phyloP scores from a whole-genome alignment of 2,329 filamentous ascomycete genomes.

The Pezicula neosporulosa region DNA sequence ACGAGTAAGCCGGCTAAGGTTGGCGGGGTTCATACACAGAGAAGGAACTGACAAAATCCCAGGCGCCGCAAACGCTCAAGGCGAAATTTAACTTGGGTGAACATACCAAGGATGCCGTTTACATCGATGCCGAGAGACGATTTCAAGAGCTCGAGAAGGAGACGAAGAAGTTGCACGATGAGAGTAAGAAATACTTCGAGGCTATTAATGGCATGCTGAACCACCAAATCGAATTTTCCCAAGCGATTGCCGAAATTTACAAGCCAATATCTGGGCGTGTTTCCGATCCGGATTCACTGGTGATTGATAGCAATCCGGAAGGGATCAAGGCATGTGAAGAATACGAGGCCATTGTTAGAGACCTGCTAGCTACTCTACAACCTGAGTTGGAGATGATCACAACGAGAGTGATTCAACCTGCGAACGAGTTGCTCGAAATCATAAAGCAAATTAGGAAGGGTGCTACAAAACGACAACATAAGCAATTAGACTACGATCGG shows the following conservation, averaged over 20 bases:
- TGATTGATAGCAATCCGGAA: slow-evolving; percentile 82
- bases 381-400: slow-evolving; percentile 99
- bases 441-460: slow-evolving; percentile 95
- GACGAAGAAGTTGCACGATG: slow-evolving; percentile 95
- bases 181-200: slow-evolving; percentile 95
- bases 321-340: slow-evolving; percentile 95
- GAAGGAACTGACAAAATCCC: slow-evolving; percentile 16
- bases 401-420: slow-evolving; percentile 81
- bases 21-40: slow-evolving; percentile 17
- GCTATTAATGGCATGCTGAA: slow-evolving; percentile 97
- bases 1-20: slow-evolving; percentile 56
- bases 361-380: slow-evolving; percentile 81
- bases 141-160: slow-evolving; percentile 93
- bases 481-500: slow-evolving; percentile 93
- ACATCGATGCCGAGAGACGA: slow-evolving; percentile 88
- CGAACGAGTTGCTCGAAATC: slow-evolving; percentile 88
- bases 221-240: slow-evolving; percentile 97
- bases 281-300: slow-evolving; percentile 84
- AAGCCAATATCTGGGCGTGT: slow-evolving; percentile 95
- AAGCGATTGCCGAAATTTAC: slow-evolving; percentile 94
- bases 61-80: slow-evolving; percentile 90
- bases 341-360: slow-evolving; percentile 87
- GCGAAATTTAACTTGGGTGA: slow-evolving; percentile 93
- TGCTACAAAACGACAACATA: slow-evolving; percentile 87
- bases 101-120: slow-evolving; percentile 90